Evolutionary conservation across 164 flowering plant species (phyloP).

Genomic region (Kingdonia uniflora): DNA sequence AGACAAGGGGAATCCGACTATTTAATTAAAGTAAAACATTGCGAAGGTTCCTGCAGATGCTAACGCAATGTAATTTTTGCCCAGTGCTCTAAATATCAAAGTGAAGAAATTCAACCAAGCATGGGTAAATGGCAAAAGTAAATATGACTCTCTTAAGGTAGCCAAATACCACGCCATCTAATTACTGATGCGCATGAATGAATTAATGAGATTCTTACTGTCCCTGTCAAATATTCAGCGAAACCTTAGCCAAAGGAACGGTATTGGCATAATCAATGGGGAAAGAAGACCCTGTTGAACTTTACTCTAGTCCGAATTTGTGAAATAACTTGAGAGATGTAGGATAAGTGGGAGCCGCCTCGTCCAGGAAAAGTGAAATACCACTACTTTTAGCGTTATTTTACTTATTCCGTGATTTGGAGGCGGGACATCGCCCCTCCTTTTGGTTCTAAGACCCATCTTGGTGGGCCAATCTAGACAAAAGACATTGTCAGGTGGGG

Average conservation of each 20-base stretch:
- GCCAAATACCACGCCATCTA: slow-evolving; percentile 6
- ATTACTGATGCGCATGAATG: slow-evolving; percentile 3
- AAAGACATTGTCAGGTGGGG: too few species aligned
- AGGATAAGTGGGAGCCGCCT: neutral
- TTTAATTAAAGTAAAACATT: slow-evolving; percentile 4
- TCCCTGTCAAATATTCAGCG: neutral
- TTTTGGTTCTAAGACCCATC: neutral
- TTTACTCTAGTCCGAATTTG: slow-evolving; percentile 2
- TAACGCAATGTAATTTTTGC: slow-evolving; percentile 4
- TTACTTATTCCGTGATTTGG: neutral
- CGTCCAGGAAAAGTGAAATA: neutral
- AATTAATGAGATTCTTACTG: slow-evolving; percentile 1
- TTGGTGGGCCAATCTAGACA: too few species aligned
- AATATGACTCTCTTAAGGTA: slow-evolving; percentile 9
- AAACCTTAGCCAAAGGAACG: slow-evolving; percentile 3
- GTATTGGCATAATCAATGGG: neutral
- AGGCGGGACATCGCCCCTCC: neutral
- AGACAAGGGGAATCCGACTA: slow-evolving; percentile 3
- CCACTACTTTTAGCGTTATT: neutral
- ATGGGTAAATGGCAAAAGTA: neutral
- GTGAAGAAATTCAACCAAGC: slow-evolving; percentile 5
- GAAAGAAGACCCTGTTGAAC: slow-evolving; percentile 4
- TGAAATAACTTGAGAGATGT: slow-evolving; percentile 3
- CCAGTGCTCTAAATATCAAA: slow-evolving; percentile 3
- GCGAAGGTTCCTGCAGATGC: slow-evolving; percentile 1